A percentile compares a stretch with the other conserved stretches of the same genome.
These are phyloP conservation scores for Aquilaria agallochum DNA, from an alignment of 441 rosid genomes.

Conservation along the genomic window DNA sequence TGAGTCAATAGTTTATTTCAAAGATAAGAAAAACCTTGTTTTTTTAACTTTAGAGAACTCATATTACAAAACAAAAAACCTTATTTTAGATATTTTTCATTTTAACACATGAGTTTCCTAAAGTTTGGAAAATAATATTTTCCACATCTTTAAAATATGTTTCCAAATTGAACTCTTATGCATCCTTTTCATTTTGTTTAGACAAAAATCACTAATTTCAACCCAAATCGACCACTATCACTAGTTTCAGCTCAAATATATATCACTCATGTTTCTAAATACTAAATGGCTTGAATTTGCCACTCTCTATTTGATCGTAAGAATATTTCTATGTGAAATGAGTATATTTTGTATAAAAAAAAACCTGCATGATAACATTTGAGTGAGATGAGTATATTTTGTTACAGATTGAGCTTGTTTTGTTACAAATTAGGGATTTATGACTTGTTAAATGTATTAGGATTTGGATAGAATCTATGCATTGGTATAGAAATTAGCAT, in stretches of 20 bases:
- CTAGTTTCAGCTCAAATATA: neutral
- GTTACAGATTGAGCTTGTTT: neutral
- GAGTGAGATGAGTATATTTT: neutral
- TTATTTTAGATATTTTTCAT: neutral
- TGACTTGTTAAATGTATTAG: too few relatives aligned
- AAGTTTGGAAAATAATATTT: neutral
- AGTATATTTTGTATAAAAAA: neutral
- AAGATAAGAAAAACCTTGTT: too few relatives aligned
- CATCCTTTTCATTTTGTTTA: too few relatives aligned
- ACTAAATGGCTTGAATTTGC: neutral
- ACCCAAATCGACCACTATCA: too few relatives aligned
- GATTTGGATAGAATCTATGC: too few relatives aligned
- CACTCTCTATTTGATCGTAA: neutral
- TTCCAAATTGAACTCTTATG: too few relatives aligned
- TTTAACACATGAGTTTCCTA: too few relatives aligned
- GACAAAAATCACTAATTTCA: neutral
- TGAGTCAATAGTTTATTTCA: neutral
- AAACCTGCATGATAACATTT: neutral
- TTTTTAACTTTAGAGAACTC: too few relatives aligned
- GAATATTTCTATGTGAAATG: neutral
- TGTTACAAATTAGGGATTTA: neutral
- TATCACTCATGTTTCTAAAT: neutral
- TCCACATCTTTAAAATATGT: neutral
- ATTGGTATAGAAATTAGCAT: too few relatives aligned
- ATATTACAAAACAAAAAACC: too few relatives aligned